Percentiles rank a stretch among this genome's conserved stretches.
Conservation (phyloP, 139 green algal genomes). For the Chlorella sp. region DNA sequence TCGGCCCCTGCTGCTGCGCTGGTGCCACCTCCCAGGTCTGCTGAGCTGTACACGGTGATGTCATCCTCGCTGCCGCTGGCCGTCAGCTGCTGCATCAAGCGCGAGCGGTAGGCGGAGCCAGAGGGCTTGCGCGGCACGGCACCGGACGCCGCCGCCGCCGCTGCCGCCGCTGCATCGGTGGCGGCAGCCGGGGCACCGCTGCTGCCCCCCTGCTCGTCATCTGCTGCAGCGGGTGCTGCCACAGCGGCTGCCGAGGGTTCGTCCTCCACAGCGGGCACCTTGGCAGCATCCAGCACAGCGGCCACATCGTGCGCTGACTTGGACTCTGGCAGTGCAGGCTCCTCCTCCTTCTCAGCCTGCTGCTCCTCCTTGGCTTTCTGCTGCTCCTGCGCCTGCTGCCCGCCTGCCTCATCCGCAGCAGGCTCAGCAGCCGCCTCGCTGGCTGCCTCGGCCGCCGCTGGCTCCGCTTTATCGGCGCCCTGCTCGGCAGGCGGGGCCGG, state of each 20-base stretch:
- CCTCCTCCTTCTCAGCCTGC: not conserved
- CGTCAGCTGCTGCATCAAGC: slow-evolving; percentile 37
- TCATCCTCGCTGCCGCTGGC: slow-evolving; percentile 17
- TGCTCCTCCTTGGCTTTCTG: not conserved
- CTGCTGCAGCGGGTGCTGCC: not conserved
- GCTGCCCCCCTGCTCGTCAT: not conserved
- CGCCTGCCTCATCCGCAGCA: not conserved
- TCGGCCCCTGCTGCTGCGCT: not conserved
- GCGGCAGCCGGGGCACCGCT: not conserved
- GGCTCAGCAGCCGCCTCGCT: not conserved
- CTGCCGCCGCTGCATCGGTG: not conserved
- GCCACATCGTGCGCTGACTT: not conserved
- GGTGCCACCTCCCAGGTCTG: not conserved
- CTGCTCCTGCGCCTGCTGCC: not conserved
- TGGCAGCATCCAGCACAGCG: not conserved
- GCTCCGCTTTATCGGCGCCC: no score
- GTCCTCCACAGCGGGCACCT: not conserved
- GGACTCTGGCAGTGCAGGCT: not conserved
- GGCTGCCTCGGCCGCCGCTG: no score
- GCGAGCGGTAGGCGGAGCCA: not conserved
- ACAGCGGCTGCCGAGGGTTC: not conserved
- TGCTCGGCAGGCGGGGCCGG: no score
- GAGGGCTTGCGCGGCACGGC: not conserved
- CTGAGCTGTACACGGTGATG: slow-evolving; percentile 20
- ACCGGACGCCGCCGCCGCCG: not conserved